These are phyloP conservation scores for Ustilago cynodontis DNA, from an alignment of 1,284 basidiomycete species.

Conservation along the genomic window DNA sequence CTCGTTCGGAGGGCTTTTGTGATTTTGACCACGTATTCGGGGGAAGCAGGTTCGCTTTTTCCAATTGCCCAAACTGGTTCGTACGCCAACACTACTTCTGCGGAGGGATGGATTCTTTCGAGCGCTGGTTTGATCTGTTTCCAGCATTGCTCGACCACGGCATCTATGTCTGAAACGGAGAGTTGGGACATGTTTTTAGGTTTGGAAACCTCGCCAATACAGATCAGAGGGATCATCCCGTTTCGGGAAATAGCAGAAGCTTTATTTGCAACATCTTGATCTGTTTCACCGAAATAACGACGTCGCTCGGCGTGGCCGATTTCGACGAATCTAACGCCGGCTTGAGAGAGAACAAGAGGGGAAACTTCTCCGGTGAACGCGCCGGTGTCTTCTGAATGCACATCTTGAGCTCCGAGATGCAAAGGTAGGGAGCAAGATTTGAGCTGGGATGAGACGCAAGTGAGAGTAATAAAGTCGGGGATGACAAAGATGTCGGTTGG, in stretches of 20 bases:
- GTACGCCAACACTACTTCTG: conserved; percentile 61
- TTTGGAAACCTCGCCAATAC: conserved; percentile 57
- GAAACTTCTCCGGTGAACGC: conserved; percentile 66
- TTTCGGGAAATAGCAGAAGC: conserved; percentile 50
- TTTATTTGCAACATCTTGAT: conserved; percentile 58
- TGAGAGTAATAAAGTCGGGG: conserved; percentile 63
- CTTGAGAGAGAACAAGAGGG: conserved; percentile 56
- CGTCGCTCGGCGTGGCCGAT: conserved; percentile 66
- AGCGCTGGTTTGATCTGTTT: conserved; percentile 57
- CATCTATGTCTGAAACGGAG: conserved; percentile 23
- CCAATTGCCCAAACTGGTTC: conserved; percentile 68
- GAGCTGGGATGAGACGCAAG: conserved; percentile 31
- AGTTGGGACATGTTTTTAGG: conserved; percentile 40
- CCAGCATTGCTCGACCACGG: conserved; percentile 62
- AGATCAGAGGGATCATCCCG: conserved; percentile 61
- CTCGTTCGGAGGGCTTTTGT: conserved; percentile 55
- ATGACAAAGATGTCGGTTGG: conserved; percentile 61
- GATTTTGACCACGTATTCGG: conserved; percentile 63
- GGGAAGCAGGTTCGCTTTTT: conserved; percentile 53
- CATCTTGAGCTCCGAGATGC: conserved; percentile 62
- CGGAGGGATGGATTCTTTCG: conserved; percentile 17
- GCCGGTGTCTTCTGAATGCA: conserved; percentile 54
- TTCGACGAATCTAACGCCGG: conserved; percentile 60
- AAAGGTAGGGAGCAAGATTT: conserved; percentile 18
- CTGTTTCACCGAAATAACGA: conserved; percentile 61